Percentiles rank a stretch among this genome's conserved stretches.
Evolutionary conservation across 495 filamentous ascomycete species (phyloP).

Genomic region (Aspergillus kassunensis): DNA sequence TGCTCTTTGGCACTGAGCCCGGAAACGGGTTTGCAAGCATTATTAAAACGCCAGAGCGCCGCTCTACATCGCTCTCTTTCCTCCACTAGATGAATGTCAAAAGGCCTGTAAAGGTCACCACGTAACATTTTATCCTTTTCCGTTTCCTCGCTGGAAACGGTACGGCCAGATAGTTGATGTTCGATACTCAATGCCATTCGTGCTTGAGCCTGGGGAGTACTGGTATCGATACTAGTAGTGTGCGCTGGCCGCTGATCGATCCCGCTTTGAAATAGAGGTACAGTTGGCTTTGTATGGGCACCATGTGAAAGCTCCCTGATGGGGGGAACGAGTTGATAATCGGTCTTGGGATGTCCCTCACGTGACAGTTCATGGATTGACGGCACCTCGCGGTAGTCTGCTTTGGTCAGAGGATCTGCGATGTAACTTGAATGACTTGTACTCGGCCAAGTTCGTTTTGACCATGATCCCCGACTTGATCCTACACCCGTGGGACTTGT

Average conservation of each 20-base stretch:
- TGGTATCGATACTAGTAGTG: conserved; percentile 32
- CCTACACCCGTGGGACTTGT: conserved; percentile 35
- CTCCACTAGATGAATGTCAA: conserved; percentile 70
- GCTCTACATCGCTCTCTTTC: conserved; percentile 85
- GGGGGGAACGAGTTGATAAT: conserved; percentile 41
- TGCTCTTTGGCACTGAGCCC: conserved; percentile 76
- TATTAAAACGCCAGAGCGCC: conserved; percentile 87
- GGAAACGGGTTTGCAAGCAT: conserved; percentile 72
- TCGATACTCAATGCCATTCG: conserved; percentile 46
- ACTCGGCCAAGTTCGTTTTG: conserved; percentile 37
- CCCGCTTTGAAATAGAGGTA: conserved; percentile 34
- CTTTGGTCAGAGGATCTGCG: conserved; percentile 35
- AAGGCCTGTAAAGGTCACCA: conserved; percentile 76
- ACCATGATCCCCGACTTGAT: conserved; percentile 35
- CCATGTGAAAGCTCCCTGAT: conserved; percentile 41
- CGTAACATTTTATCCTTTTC: conserved; percentile 95
- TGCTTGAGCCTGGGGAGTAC: conserved; percentile 43
- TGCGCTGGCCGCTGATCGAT: conserved; percentile 37
- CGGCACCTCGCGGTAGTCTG: conserved; percentile 41
- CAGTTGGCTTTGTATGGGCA: conserved; percentile 31
- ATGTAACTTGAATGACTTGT: conserved; percentile 32
- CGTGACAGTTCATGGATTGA: conserved; percentile 42
- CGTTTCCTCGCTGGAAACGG: conserved; percentile 43
- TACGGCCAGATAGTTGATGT: conserved; percentile 36
- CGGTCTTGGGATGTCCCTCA: conserved; percentile 37